A percentile compares a stretch with the other conserved stretches of the same genome.
phyloP scores from a whole-genome alignment of 306 rosid species.

The Prunus mongolica region DNA sequence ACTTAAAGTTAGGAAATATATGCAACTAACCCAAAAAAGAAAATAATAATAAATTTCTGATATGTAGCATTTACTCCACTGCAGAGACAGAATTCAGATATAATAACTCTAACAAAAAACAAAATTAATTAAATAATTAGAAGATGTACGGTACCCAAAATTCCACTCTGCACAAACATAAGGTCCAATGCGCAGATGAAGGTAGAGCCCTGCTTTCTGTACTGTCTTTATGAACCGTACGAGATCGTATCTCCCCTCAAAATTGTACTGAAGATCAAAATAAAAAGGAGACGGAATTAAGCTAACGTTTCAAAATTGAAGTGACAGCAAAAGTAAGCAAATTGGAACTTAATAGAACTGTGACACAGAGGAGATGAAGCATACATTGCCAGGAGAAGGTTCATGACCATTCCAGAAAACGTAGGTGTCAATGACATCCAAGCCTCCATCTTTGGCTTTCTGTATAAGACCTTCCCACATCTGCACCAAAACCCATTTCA shows the following conservation, averaged over 20 bases:
- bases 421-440: constrained; percentile 88
- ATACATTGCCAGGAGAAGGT: constrained; percentile 87
- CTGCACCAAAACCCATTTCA: constrained; percentile 47
- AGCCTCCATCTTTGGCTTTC: constrained; percentile 92
- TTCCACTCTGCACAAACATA: constrained; percentile 98
- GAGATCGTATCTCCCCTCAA: constrained; percentile 87
- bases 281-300: background rate
- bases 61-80: background rate
- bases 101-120: constrained; percentile 7
- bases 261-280: constrained; percentile 64
- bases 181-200: constrained; percentile 96
- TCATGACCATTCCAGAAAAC: constrained; percentile 96
- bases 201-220: constrained; percentile 84
- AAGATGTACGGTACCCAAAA: constrained; percentile 60
- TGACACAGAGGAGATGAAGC: constrained; percentile 19
- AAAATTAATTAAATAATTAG: background rate
- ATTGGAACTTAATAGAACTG: background rate
- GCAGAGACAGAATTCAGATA: background rate
- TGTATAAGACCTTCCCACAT: constrained; percentile 95
- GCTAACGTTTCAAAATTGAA: constrained; percentile 7
- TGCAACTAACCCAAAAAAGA: background rate
- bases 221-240: constrained; percentile 83
- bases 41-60: background rate
- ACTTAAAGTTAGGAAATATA: background rate
- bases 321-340: too few species aligned